Conservation (phyloP, 805 yeast species). For the Candida quercuum region DNA sequence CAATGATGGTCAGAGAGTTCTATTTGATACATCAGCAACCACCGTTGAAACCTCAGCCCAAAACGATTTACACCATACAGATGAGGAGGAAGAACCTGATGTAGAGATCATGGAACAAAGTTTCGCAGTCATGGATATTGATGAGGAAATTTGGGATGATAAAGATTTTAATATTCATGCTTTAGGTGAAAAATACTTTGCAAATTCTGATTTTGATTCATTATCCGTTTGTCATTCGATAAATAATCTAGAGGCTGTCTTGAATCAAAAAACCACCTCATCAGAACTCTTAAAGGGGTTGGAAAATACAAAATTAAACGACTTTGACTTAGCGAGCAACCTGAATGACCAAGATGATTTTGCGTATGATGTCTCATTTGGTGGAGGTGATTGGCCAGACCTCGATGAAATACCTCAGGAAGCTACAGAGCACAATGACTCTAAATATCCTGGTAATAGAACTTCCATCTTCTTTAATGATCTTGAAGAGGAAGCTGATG, state of each 20-base stretch:
- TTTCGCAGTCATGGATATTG: conserved; percentile 1
- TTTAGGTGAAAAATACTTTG: conserved; percentile 12
- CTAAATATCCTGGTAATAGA: conserved; percentile 20
- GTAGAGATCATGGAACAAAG: not conserved
- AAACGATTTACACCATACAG: conserved; percentile 22
- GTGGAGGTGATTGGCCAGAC: conserved; percentile 4
- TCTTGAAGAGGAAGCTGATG: conserved; percentile 18
- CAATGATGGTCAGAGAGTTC: conserved; percentile 48
- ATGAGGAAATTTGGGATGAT: conserved; percentile 15
- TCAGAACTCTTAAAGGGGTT: conserved; percentile 8
- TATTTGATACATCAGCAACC: conserved; percentile 53
- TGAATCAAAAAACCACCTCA: conserved; percentile 14
- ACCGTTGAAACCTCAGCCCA: conserved; percentile 22
- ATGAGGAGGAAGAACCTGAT: conserved; percentile 7
- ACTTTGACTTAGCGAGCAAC: conserved; percentile 4
- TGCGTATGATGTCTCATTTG: conserved; percentile 12
- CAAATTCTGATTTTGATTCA: not conserved
- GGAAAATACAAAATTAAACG: conserved; percentile 8
- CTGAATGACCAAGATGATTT: conserved; percentile 9
- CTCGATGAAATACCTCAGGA: not conserved
- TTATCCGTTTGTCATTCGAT: conserved; percentile 16
- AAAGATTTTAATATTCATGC: conserved; percentile 12
- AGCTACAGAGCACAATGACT: conserved; percentile 9
- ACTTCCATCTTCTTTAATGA: conserved; percentile 23
- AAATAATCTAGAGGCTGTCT: conserved; percentile 14